Conservation (phyloP, 371 early-diverging fungal species). For the Apophysomyces variabilis region DNA sequence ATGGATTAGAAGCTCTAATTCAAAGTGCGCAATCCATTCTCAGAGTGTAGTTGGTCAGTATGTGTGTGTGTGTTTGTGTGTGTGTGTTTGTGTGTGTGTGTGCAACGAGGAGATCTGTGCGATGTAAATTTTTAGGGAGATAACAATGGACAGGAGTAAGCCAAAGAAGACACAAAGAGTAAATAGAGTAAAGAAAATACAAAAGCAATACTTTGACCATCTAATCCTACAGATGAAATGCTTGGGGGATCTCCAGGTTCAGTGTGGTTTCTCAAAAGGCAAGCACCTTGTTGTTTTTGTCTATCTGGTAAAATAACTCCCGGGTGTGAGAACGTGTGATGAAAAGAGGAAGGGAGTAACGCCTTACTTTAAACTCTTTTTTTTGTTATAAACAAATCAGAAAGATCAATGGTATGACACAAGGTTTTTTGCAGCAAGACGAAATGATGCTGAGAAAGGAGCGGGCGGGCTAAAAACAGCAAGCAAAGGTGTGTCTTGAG, state of each 20-base stretch:
- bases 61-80: too few species aligned
- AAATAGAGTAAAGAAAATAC: neutral
- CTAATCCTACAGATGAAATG: neutral
- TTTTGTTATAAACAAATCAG: neutral
- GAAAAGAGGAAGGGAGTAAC: neutral
- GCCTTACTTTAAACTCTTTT: conserved; percentile 3
- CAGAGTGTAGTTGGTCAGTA: neutral
- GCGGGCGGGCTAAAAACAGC: conserved; percentile 7
- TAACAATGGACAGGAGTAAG: conserved; percentile 8
- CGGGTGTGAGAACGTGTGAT: conserved; percentile 1
- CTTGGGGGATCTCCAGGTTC: too few species aligned
- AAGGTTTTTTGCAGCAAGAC: conserved; percentile 6
- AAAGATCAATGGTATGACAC: neutral
- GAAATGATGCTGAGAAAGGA: conserved; percentile 5
- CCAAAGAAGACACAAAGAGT: neutral
- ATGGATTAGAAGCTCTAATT: neutral
- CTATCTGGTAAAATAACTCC: conserved; percentile 1
- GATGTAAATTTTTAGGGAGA: conserved; percentile 5
- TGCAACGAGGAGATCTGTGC: conserved; percentile 9
- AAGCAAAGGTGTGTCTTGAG: conserved; percentile 1
- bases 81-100: too few species aligned
- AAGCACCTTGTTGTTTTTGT: neutral
- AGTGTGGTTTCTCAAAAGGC: conserved; percentile 6
- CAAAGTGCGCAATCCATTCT: neutral
- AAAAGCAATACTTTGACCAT: neutral